Evolutionary conservation across 192 early-diverging fungal genomes (phyloP).

Genomic region (Linnemannia hyalina): DNA sequence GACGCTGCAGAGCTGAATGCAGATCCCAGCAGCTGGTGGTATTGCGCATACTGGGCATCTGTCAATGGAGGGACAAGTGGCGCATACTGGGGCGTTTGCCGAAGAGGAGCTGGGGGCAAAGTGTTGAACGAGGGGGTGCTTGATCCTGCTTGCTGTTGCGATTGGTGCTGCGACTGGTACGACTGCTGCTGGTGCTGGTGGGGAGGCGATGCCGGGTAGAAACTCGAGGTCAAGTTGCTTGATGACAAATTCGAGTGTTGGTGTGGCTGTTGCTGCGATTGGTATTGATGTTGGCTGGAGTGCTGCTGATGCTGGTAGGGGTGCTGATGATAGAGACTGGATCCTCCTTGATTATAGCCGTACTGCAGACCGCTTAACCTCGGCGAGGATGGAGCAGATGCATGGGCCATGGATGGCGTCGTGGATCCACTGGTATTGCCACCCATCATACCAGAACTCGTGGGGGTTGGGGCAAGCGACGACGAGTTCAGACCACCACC

Average conservation of each 20-base stretch:
- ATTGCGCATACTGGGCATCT: conserved; percentile 51
- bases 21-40: conserved; percentile 42
- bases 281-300: conserved; percentile 17
- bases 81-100: conserved; percentile 39
- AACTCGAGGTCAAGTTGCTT: conserved; percentile 36
- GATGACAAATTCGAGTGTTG: conserved; percentile 3
- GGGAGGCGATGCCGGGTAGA: conserved; percentile 43
- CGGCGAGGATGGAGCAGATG: conserved; percentile 46
- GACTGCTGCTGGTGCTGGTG: conserved; percentile 42
- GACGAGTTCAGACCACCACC: conserved; percentile 10
- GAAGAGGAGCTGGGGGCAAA: conserved; percentile 39
- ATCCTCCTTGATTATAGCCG: conserved; percentile 24
- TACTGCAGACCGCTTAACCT: conserved; percentile 38
- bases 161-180: conserved; percentile 20
- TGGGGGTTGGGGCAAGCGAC: conserved; percentile 12
- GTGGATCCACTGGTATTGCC: conserved; percentile 48
- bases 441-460: conserved; percentile 16
- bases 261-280: conserved; percentile 23
- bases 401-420: conserved; percentile 39
- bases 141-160: conserved; percentile 24
- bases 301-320: conserved; percentile 28
- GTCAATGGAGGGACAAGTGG: conserved; percentile 46
- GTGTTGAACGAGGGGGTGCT: conserved; percentile 4
- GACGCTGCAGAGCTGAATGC: conserved; percentile 48
- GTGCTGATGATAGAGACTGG: conserved; percentile 34